Conservation (phyloP, 257 asterid genomes). For the Avicennia marina region DNA sequence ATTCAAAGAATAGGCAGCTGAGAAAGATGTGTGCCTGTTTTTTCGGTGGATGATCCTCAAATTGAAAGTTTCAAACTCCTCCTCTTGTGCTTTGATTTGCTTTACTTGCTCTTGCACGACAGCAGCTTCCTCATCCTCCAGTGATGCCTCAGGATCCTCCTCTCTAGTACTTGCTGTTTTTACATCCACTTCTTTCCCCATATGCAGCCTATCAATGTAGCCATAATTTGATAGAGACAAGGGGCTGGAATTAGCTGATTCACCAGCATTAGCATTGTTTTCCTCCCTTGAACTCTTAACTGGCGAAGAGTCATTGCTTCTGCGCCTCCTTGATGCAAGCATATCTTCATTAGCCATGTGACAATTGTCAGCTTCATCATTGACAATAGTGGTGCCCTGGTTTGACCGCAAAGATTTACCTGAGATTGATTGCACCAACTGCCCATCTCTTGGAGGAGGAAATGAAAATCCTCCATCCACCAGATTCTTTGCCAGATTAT, state of each 20-base stretch:
- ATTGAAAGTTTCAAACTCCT: slow-evolving; percentile 89
- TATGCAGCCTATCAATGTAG: slow-evolving; percentile 47
- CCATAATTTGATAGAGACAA: slow-evolving; percentile 76
- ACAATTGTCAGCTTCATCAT: slow-evolving; percentile 52
- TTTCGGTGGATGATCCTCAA: slow-evolving; percentile 94
- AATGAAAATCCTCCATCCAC: slow-evolving; percentile 81
- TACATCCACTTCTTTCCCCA: slow-evolving; percentile 46
- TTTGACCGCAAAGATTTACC: slow-evolving; percentile 66
- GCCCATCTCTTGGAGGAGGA: slow-evolving; percentile 85
- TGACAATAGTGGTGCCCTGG: slow-evolving; percentile 36
- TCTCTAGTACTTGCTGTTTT: slow-evolving; percentile 40
- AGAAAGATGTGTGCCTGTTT: slow-evolving; percentile 61
- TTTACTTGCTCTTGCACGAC: slow-evolving; percentile 98
- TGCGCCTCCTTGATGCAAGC: slow-evolving; percentile 69
- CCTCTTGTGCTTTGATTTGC: slow-evolving; percentile 98
- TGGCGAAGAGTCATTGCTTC: slow-evolving; percentile 68
- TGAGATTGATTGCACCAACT: slow-evolving; percentile 49
- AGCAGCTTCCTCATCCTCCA: slow-evolving; percentile 95
- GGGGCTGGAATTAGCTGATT: slow-evolving; percentile 82
- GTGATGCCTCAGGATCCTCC: slow-evolving; percentile 52
- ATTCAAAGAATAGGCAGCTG: slow-evolving; percentile 11
- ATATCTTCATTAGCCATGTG: slow-evolving; percentile 49
- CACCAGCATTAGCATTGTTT: slow-evolving; percentile 37
- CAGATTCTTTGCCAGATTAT: slow-evolving; percentile 36
- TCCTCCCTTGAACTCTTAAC: slow-evolving; percentile 68